phyloP scores from a whole-genome alignment of 345 rosid species.

The Moricandia moricandioides region DNA sequence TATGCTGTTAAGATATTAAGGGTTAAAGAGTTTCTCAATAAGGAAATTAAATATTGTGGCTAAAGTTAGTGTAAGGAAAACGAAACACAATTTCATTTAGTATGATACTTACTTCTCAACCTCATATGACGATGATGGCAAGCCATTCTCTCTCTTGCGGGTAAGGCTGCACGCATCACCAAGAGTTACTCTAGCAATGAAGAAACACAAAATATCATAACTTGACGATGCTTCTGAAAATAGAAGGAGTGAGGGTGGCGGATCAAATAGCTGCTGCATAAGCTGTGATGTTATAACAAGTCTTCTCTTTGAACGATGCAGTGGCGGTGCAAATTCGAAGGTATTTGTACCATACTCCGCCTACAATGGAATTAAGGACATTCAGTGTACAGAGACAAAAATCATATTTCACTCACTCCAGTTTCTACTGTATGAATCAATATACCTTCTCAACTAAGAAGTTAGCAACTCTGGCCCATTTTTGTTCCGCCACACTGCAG shows the following conservation, averaged over 20 bases:
- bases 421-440: constrained; percentile 11
- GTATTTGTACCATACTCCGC: constrained; percentile 45
- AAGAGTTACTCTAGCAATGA: constrained; percentile 47
- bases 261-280: constrained; percentile 58
- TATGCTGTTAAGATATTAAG: constrained; percentile 32
- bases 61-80: too few relatives aligned
- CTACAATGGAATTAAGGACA: constrained; percentile 34
- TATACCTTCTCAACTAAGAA: constrained; percentile 66
- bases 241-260: constrained; percentile 50
- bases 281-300: constrained; percentile 61
- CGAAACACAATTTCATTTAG: neutral
- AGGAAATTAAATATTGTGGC: neutral
- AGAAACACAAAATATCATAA: constrained; percentile 45
- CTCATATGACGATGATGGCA: constrained; percentile 16
- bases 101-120: constrained; percentile 40
- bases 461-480: constrained; percentile 62
- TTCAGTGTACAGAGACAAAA: neutral
- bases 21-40: constrained; percentile 1
- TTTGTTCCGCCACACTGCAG: constrained; percentile 54
- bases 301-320: constrained; percentile 59
- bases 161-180: constrained; percentile 58
- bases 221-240: constrained; percentile 44
- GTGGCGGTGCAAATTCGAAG: constrained; percentile 40
- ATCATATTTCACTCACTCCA: neutral
- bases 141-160: constrained; percentile 21